phyloP scores from a whole-genome alignment of 116 monocot species.

The Trichopus zeylanicus region DNA sequence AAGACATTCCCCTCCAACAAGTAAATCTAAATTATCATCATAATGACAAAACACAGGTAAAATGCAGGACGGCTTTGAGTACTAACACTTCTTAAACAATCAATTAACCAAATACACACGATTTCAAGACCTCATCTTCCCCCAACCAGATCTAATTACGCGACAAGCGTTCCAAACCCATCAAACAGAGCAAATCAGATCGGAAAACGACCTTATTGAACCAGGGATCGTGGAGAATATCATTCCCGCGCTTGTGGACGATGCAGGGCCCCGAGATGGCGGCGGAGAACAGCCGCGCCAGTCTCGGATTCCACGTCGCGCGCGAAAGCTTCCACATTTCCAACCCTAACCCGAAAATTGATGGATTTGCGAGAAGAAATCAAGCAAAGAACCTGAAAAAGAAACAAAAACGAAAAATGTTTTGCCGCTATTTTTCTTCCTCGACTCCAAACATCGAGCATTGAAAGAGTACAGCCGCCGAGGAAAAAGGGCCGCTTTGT shows the following conservation, averaged over 20 bases:
- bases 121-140: too few species aligned
- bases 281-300: constrained; percentile 46
- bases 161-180: neutral
- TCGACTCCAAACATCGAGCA: too few species aligned
- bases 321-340: constrained; percentile 64
- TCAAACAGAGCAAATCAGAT: neutral
- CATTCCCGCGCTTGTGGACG: constrained; percentile 93
- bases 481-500: too few species aligned
- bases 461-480: too few species aligned
- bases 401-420: neutral
- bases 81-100: too few species aligned
- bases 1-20: too few species aligned
- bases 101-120: too few species aligned
- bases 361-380: neutral
- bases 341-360: neutral
- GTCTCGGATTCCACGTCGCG: constrained; percentile 35
- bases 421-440: too few species aligned
- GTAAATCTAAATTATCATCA: too few species aligned
- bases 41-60: too few species aligned
- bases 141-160: too few species aligned
- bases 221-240: constrained; percentile 98
- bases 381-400: neutral
- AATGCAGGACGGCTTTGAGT: too few species aligned
- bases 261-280: constrained; percentile 80
- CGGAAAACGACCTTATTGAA: constrained; percentile 98